phyloP scores from a whole-genome alignment of 306 rosid species.

The Mimosa bimucronata region DNA sequence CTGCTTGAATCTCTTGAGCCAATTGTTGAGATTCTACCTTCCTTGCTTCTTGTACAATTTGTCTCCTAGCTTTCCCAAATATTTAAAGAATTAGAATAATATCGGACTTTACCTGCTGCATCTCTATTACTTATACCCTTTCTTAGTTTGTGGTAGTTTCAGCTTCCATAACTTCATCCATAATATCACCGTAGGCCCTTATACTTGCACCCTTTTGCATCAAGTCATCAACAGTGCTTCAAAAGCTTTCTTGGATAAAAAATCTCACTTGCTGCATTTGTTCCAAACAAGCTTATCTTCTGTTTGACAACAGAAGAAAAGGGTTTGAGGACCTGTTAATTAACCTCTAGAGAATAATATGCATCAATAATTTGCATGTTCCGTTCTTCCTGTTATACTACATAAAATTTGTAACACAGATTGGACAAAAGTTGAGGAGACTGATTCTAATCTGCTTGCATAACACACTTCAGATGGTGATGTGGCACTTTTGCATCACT shows the following conservation, averaged over 20 bases:
- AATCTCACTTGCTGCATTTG: not conserved
- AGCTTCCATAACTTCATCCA: not conserved
- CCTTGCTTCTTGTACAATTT: too few relatives aligned
- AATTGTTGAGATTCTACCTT: too few relatives aligned
- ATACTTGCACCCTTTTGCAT: not conserved
- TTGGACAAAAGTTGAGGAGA: not conserved
- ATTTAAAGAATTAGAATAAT: not conserved
- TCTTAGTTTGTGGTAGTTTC: not conserved
- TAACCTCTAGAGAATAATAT: not conserved
- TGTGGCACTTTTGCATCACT: not conserved
- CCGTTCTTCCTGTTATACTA: not conserved
- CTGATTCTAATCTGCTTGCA: not conserved
- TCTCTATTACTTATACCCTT: too few relatives aligned
- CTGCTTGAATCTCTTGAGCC: not conserved
- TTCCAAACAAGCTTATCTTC: not conserved
- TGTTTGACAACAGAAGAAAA: not conserved
- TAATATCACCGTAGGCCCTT: not conserved
- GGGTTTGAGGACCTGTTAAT: not conserved
- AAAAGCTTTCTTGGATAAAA: not conserved
- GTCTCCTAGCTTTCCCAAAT: not conserved
- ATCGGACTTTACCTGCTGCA: not conserved
- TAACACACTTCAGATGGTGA: not conserved
- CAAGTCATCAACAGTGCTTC: not conserved
- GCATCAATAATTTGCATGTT: not conserved
- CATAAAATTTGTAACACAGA: not conserved